Conservation (phyloP, 208 protist species). For the Balamuthia mandrillaris region DNA sequence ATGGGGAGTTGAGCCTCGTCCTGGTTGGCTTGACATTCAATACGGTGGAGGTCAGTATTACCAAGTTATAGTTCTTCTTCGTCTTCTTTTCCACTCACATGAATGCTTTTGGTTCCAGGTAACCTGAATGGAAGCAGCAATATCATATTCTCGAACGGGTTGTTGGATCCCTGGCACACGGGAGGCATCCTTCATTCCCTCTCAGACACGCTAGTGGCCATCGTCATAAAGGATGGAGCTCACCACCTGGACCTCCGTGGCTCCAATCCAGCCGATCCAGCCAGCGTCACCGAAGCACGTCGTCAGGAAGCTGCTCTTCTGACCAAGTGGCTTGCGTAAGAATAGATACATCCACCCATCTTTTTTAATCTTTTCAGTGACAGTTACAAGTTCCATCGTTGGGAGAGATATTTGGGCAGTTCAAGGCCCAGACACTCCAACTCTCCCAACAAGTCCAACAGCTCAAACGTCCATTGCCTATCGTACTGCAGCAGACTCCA, state of each 20-base stretch:
- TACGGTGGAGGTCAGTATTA: constrained; percentile 42
- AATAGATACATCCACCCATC: too few relatives aligned
- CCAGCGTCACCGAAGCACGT: constrained; percentile 57
- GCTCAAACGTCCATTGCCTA: too few relatives aligned
- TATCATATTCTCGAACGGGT: constrained; percentile 81
- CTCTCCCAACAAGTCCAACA: too few relatives aligned
- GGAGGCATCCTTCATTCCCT: constrained; percentile 53
- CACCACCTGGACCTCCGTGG: constrained; percentile 79
- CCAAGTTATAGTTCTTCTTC: background rate
- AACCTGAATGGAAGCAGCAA: constrained; percentile 57
- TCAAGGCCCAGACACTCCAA: too few relatives aligned
- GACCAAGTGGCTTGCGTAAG: constrained; percentile 42
- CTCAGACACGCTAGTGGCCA: constrained; percentile 43
- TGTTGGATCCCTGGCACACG: constrained; percentile 75
- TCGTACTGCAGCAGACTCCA: too few relatives aligned
- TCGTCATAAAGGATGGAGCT: constrained; percentile 61
- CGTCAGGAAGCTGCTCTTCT: constrained; percentile 46
- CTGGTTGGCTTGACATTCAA: constrained; percentile 47
- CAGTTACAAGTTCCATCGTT: too few relatives aligned
- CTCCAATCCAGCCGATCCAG: constrained; percentile 69
- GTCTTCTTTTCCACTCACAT: background rate
- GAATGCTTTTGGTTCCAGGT: background rate
- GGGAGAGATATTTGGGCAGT: too few relatives aligned
- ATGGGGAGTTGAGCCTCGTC: constrained; percentile 39
- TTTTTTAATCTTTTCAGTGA: too few relatives aligned